A percentile compares a stretch with the other conserved stretches of the same genome.
These are phyloP conservation scores for Capsella bursapastoris DNA, from an alignment of 345 rosid species.

Conservation along the genomic window DNA sequence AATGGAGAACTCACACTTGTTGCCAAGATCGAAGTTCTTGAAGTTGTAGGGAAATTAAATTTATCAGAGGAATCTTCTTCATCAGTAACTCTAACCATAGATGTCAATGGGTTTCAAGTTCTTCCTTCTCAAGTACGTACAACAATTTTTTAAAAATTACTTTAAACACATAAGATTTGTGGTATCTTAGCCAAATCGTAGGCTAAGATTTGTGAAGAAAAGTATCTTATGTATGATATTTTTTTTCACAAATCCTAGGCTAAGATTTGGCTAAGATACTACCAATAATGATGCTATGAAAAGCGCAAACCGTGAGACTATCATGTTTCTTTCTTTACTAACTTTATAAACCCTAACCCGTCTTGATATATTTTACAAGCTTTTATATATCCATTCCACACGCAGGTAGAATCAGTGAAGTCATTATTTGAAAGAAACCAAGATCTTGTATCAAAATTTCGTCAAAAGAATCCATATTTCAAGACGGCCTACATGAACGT, in stretches of 20 bases:
- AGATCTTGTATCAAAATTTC: background rate
- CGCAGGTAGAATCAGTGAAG: background rate
- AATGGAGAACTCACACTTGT: slow-evolving; percentile 64
- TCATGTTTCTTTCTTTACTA: too few relatives aligned
- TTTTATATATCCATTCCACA: background rate
- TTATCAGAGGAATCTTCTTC: background rate
- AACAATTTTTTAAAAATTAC: too few relatives aligned
- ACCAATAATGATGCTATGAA: too few relatives aligned
- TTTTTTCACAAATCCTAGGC: too few relatives aligned
- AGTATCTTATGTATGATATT: too few relatives aligned
- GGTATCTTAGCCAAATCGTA: too few relatives aligned
- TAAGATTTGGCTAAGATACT: too few relatives aligned
- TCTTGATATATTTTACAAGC: too few relatives aligned
- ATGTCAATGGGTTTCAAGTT: slow-evolving; percentile 17
- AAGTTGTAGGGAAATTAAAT: slow-evolving; percentile 1
- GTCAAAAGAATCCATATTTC: background rate
- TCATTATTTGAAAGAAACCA: background rate
- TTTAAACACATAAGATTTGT: too few relatives aligned
- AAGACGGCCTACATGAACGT: slow-evolving; percentile 5
- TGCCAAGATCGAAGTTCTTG: slow-evolving; percentile 55
- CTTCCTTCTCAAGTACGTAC: background rate
- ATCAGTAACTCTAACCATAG: background rate
- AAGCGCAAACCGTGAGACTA: too few relatives aligned
- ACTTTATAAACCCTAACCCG: too few relatives aligned
- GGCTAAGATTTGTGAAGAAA: too few relatives aligned